These are phyloP conservation scores for Backusella morwellensis DNA, from an alignment of 192 early-diverging fungal genomes.

Conservation along the genomic window DNA sequence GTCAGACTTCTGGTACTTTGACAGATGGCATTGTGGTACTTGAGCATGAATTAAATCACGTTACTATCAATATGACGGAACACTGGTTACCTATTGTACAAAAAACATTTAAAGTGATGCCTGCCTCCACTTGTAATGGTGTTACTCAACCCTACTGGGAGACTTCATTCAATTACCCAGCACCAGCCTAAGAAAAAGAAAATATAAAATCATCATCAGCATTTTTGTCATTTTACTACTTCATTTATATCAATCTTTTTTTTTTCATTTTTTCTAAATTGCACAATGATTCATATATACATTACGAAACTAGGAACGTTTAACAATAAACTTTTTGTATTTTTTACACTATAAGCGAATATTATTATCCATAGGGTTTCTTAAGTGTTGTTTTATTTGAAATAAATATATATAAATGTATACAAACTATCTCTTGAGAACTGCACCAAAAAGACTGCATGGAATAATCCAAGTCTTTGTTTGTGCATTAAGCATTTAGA, in stretches of 20 bases:
- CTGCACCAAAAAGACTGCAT: too few relatives aligned
- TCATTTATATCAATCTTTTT: neutral
- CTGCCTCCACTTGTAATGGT: neutral
- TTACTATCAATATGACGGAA: slow-evolving; percentile 31
- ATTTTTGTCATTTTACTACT: neutral
- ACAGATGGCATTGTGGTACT: slow-evolving; percentile 29
- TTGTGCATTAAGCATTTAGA: too few relatives aligned
- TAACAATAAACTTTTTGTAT: neutral
- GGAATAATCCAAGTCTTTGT: too few relatives aligned
- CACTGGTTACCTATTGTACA: slow-evolving; percentile 32
- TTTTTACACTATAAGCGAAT: neutral
- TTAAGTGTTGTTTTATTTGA: too few relatives aligned
- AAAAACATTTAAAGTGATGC: slow-evolving; percentile 23
- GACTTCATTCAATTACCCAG: neutral
- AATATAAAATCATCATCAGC: neutral
- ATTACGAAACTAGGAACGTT: neutral
- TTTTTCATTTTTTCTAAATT: neutral
- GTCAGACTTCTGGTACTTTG: neutral
- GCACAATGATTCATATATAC: neutral
- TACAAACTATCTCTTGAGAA: too few relatives aligned
- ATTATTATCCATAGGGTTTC: too few relatives aligned
- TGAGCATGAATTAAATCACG: slow-evolving; percentile 35
- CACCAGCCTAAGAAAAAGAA: neutral
- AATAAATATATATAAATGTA: too few relatives aligned
- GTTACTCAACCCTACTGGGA: neutral